phyloP scores from a whole-genome alignment of 805 yeast genomes.

The Schwanniomyces sp. region DNA sequence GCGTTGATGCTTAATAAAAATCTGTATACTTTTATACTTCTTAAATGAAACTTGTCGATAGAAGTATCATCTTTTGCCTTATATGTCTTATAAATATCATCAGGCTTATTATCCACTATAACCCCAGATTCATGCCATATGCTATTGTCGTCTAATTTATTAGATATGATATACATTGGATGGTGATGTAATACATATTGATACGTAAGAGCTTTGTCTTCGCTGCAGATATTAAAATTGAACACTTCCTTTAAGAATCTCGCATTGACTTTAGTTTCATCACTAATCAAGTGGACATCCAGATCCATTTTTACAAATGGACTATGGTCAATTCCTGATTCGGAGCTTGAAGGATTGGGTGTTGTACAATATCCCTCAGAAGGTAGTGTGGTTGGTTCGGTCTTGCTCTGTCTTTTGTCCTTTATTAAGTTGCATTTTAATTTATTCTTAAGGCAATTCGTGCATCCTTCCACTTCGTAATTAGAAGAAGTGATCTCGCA shows the following conservation, averaged over 20 bases:
- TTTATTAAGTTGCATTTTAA: slow-evolving; percentile 17
- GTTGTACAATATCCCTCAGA: background rate
- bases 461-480: slow-evolving; percentile 27
- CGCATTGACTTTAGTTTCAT: slow-evolving; percentile 2
- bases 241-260: slow-evolving; percentile 17
- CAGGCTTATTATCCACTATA: slow-evolving; percentile 12
- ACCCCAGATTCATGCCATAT: slow-evolving; percentile 27
- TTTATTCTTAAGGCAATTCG: slow-evolving; percentile 22
- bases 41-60: slow-evolving; percentile 13
- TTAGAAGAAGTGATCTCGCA: slow-evolving; percentile 25
- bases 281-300: background rate
- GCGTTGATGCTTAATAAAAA: slow-evolving; percentile 26
- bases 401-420: background rate
- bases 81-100: slow-evolving; percentile 5
- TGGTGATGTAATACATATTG: slow-evolving; percentile 24
- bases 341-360: background rate
- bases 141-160: slow-evolving; percentile 15
- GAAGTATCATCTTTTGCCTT: background rate
- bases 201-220: slow-evolving; percentile 15
- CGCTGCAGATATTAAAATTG: slow-evolving; percentile 23
- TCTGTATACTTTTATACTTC: slow-evolving; percentile 10
- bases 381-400: too few relatives aligned
- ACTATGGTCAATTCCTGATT: background rate
- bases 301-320: background rate
- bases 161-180: slow-evolving; percentile 24